Base-by-base conservation (phyloP, 495 filamentous ascomycete genomes). In the Aspergillus ellipticus region DNA sequence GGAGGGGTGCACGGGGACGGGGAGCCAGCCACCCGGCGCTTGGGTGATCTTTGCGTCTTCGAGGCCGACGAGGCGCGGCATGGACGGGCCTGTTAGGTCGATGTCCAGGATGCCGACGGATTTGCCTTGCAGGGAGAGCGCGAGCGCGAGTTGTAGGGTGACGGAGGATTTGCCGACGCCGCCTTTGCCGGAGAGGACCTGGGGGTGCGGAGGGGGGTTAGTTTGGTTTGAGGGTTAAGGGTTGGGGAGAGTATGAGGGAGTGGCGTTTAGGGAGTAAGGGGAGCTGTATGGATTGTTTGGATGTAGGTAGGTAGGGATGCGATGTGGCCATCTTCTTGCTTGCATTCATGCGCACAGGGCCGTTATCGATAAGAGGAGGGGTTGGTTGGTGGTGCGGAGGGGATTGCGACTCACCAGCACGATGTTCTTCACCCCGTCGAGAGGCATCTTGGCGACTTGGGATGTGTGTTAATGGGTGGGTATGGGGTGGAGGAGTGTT, bases 111-210 rank as follows among this genome's bases (percentile, higher is more conserved):
- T 90, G 15, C 95, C 94, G 52, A 97, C 93, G 7, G 85, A 89
- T 75, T 89, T 83, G 61, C 88, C 90, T 56, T 87, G 80, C 1
- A 91, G 85, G 3, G 89, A 87, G 48, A 98, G 86, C 5, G 93
- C 89, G 41, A 97, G 85, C 6, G 94, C 94, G 9, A 98, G 86
- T 69, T 97, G 95, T 3, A 92, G 92, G 11, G 94, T 97, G 6
- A 96, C 84, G 46, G 92, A 96, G 53, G 94, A 98, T 79, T 98
- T 98, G 13, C 94, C 94, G 2, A 98, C 94, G 56, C 94, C 94
- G 58, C 94, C 94, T 78, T 98, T 98, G 62, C 94, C 94, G 6
- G 95, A 97, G 55, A 98, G 90, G 59, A 98, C 70, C 75, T 78
- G 56, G 26, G 53, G 22, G 41, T 46, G 22, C 21, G 9, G n/a